Conservation (phyloP, 2,329 filamentous ascomycete genomes). For the Zasmidium angulare region DNA sequence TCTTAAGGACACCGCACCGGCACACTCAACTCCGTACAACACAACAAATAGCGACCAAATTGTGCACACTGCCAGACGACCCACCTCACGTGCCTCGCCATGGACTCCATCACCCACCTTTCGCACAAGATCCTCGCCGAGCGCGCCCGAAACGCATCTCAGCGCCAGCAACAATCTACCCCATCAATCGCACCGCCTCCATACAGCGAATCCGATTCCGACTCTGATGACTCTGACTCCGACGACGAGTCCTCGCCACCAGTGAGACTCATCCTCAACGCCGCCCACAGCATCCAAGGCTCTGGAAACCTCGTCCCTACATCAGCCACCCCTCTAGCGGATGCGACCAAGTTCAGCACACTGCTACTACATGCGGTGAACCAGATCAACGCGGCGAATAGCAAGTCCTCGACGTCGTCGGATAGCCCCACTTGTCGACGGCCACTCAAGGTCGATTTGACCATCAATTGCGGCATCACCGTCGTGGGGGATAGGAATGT, state of each 20-base stretch:
- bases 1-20: constrained; percentile 5
- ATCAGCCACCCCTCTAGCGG: constrained; percentile 33
- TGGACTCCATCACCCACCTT: constrained; percentile 27
- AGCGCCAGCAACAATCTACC: constrained; percentile 13
- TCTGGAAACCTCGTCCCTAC: constrained; percentile 53
- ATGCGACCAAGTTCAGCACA: constrained; percentile 45
- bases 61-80: neutral
- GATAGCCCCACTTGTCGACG: constrained; percentile 45
- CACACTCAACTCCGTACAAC: neutral
- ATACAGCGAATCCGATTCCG: constrained; percentile 18
- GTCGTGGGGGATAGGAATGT: constrained; percentile 35
- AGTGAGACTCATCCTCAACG: constrained; percentile 51
- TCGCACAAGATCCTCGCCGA: constrained; percentile 27
- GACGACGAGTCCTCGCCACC: constrained; percentile 28
- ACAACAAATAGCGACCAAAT: neutral
- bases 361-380: constrained; percentile 48
- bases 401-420: constrained; percentile 41
- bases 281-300: constrained; percentile 48
- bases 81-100: constrained; percentile 6
- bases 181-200: constrained; percentile 24
- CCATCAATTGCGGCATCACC: constrained; percentile 37
- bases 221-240: constrained; percentile 21
- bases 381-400: constrained; percentile 37
- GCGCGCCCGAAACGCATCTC: constrained; percentile 15
- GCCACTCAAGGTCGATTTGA: constrained; percentile 50